Conservation (phyloP, 2,329 filamentous ascomycete species). For the Onygenales sp. region DNA sequence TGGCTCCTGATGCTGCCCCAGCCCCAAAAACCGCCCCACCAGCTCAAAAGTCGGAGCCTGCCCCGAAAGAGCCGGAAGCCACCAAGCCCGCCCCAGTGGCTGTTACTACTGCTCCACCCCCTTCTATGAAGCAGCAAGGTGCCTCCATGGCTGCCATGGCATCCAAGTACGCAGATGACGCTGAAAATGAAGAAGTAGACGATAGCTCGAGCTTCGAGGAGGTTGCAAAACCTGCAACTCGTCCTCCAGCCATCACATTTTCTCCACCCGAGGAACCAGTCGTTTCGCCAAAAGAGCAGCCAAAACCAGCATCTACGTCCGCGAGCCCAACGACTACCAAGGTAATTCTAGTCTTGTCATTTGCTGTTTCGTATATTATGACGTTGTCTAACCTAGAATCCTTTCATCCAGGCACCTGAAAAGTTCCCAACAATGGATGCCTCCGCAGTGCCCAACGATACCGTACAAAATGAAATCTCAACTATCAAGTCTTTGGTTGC, state of each 20-base stretch:
- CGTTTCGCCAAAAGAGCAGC: constrained; percentile 3
- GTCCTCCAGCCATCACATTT: constrained; percentile 32
- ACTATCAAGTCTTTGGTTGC: constrained; percentile 72
- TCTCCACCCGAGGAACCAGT: constrained; percentile 17
- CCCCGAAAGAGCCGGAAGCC: constrained; percentile 45
- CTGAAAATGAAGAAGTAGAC: constrained; percentile 47
- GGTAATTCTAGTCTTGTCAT: background rate
- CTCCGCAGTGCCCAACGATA: constrained; percentile 33
- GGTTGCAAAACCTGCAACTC: constrained; percentile 63
- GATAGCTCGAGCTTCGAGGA: constrained; percentile 82
- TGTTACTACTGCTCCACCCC: constrained; percentile 6
- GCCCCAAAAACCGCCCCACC: constrained; percentile 37
- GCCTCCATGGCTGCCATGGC: constrained; percentile 77
- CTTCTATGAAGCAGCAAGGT: constrained; percentile 69
- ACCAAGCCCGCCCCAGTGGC: constrained; percentile 28
- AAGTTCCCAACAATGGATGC: background rate
- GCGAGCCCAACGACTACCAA: constrained; percentile 1
- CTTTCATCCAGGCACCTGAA: background rate
- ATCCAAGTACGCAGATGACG: constrained; percentile 72
- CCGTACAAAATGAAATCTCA: constrained; percentile 56
- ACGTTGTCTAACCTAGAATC: background rate
- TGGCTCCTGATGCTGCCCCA: constrained; percentile 49
- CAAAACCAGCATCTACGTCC: background rate
- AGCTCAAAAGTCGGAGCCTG: constrained; percentile 19
- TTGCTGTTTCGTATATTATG: background rate